Base-by-base conservation (phyloP, 768 basidiomycete genomes). In the Calocera viscosa region DNA sequence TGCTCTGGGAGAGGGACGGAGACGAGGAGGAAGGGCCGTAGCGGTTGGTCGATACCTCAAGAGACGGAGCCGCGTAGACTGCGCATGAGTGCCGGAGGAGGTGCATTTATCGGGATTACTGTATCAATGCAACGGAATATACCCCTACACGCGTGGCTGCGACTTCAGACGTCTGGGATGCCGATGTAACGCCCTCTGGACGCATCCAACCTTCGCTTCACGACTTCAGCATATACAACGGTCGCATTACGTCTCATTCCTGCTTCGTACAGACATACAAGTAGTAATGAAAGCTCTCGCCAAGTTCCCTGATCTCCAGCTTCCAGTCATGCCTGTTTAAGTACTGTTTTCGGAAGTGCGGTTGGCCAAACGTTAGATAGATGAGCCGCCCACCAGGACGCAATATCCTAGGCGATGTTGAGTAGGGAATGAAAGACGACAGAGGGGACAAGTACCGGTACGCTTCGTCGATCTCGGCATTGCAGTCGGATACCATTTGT, bases 291-390 rank as follows among this genome's bases (percentile, higher is more conserved):
- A 91, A 91, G 10, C 83, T 82, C 60, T 90, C 89, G 34, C 90
- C 91, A 32, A 93, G 77, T 69, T 86, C 81, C 67, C 81, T 82
- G 65, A 90, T 80, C 71, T 89, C 84, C 2, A 93, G 77, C 5
- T 74, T 81, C 24, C 89, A 86, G 1, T 77, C 81, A 17, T 81
- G 78, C 63, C 80, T 76, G 2, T 77, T 80, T 19, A 94, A 77
- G 74, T 84, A 91, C 22, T 84, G 84, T 66, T 80, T 80, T 41
- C 91, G 86, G 74, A 94, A 93, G 73, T 94, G 91, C 0, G 91
- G 91, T 73, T 93, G 91, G 2, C 91, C 91, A 70, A 93, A 91
- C 2, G 91, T 93, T 67, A 93, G 76, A 74, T 92, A 91, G 53
- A 93, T 75, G 75, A 92, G 90, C 1, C 78, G 69, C 0, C 88